A percentile compares a stretch with the other conserved stretches of the same genome.
Conservation (phyloP, 202 grass and related monocot species). For the Saccharum hybrid region DNA sequence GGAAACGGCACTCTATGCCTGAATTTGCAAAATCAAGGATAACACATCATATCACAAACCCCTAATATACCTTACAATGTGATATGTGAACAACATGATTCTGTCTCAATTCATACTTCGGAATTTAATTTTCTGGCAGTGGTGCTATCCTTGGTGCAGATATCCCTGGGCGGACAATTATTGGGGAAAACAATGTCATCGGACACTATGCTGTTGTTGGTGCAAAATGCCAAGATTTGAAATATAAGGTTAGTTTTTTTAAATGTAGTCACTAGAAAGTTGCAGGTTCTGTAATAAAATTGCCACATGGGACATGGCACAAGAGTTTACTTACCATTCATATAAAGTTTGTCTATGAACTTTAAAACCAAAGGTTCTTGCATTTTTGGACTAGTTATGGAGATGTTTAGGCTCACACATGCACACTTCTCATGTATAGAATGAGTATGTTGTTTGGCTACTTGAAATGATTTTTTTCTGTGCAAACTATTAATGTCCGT, state of each 20-base stretch:
- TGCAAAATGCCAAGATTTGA: constrained; percentile 88
- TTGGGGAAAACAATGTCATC: constrained; percentile 79
- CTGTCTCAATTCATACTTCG: constrained; percentile 35
- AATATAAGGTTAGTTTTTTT: constrained; percentile 79
- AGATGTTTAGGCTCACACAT: constrained; percentile 13
- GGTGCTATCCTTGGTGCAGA: constrained; percentile 92
- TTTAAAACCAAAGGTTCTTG: constrained; percentile 2
- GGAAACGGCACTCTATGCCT: not conserved
- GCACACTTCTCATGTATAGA: constrained; percentile 5
- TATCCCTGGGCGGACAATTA: constrained; percentile 67
- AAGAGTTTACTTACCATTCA: not conserved
- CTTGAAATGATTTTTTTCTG: constrained; percentile 37
- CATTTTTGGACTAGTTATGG: not conserved
- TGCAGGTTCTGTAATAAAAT: not conserved
- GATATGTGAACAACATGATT: constrained; percentile 12
- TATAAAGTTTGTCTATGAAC: constrained; percentile 18
- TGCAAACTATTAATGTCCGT: constrained; percentile 33
- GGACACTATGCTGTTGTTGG: constrained; percentile 84
- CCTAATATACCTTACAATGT: constrained; percentile 4
- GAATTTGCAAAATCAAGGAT: not conserved
- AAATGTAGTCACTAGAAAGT: not conserved
- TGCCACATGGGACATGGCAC: not conserved
- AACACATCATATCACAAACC: not conserved
- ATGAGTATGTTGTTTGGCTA: constrained; percentile 6
- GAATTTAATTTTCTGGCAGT: constrained; percentile 69